Evolutionary conservation across 1,284 basidiomycete genomes (phyloP).

Genomic region (Ceratobasidium sp.): DNA sequence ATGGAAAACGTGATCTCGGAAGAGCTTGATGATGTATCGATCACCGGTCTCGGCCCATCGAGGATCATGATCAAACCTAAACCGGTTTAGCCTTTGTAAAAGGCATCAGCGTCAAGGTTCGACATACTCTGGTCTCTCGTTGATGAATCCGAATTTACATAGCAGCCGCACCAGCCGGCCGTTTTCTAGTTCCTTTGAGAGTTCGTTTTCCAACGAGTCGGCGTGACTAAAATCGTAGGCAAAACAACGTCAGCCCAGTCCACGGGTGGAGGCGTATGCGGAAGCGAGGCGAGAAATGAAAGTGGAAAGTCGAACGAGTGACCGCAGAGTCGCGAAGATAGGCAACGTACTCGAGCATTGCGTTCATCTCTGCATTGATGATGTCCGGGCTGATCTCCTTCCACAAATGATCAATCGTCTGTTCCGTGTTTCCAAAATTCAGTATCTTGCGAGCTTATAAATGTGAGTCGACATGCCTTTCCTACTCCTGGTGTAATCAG

Average conservation of each 20-base stretch:
- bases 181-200: conserved; percentile 95
- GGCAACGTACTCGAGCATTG: conserved; percentile 68
- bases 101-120: neutral
- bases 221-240: conserved; percentile 60
- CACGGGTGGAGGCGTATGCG: neutral
- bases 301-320: neutral
- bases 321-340: conserved; percentile 45
- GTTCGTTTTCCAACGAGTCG: conserved; percentile 84
- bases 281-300: conserved; percentile 22
- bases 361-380: conserved; percentile 82
- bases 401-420: conserved; percentile 82
- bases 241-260: neutral
- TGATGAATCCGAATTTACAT: conserved; percentile 97
- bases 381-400: conserved; percentile 76
- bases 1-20: conserved; percentile 98
- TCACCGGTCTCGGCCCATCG: conserved; percentile 99
- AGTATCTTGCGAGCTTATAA: too few species aligned
- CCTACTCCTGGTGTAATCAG: conserved; percentile 50
- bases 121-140: conserved; percentile 93
- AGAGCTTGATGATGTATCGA: conserved; percentile 96
- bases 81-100: neutral
- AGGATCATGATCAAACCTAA: conserved; percentile 90
- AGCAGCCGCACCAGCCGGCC: conserved; percentile 90
- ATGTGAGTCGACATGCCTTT: too few species aligned
- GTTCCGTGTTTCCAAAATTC: too few species aligned